Conservation (phyloP, 2,329 filamentous ascomycete genomes). For the Paramyrothecium sp. region DNA sequence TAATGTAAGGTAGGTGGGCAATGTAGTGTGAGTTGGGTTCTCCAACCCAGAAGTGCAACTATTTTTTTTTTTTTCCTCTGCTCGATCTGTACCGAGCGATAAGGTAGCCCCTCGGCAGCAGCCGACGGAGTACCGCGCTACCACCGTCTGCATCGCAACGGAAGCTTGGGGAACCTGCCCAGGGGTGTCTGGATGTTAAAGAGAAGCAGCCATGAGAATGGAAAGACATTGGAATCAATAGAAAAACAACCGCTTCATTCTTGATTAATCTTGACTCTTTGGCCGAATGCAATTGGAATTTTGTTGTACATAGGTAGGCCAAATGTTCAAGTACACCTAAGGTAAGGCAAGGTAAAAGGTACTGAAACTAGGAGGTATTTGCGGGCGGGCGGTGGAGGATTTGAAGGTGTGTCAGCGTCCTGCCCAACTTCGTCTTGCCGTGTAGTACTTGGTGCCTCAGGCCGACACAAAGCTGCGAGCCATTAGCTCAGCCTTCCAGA, state of each 20-base stretch:
- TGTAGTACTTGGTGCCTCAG: slow-evolving; percentile 27
- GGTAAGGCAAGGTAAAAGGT: no score
- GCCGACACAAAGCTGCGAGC: slow-evolving; percentile 21
- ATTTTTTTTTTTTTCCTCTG: slow-evolving; percentile 25
- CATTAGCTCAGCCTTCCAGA: slow-evolving; percentile 30
- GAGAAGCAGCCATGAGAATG: no score
- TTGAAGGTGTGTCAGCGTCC: slow-evolving; percentile 3
- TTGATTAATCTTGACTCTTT: no score
- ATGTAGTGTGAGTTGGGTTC: not conserved
- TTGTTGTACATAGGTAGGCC: no score
- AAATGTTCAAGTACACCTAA: no score
- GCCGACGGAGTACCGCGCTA: not conserved
- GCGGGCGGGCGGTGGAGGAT: not conserved
- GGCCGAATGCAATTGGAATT: no score
- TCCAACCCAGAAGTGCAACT: slow-evolving; percentile 2
- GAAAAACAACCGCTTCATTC: no score
- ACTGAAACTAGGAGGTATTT: no score
- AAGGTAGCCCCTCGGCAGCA: slow-evolving; percentile 8
- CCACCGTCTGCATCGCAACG: no score
- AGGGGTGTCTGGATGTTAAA: no score
- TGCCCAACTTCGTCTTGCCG: not conserved
- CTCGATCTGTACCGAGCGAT: slow-evolving; percentile 6
- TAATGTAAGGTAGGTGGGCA: not conserved
- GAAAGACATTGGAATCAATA: no score
- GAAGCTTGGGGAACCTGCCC: no score